Percentiles rank a stretch among this genome's conserved stretches.
Evolutionary conservation across 169 alveolate species (phyloP).

Genomic region (Cryptosporidium canis): DNA sequence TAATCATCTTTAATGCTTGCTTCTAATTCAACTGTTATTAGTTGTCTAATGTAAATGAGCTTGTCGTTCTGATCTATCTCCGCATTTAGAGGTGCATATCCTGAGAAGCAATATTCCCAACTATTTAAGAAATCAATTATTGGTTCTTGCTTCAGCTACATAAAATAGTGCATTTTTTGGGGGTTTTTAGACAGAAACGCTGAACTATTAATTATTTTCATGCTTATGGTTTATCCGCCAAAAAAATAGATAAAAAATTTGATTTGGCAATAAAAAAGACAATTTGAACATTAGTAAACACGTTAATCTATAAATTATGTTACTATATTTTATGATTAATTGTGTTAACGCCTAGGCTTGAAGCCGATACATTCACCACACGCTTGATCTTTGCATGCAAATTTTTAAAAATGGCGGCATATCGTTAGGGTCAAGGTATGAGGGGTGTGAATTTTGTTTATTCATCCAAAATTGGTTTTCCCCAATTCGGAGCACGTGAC

Average conservation of each 20-base stretch:
- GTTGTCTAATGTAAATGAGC: not conserved
- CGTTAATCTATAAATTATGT: too few relatives aligned
- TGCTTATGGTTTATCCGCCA: slow-evolving; percentile 5
- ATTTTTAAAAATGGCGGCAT: slow-evolving; percentile 26
- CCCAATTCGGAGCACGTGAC: not conserved
- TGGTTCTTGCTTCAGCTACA: not conserved
- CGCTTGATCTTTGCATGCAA: not conserved
- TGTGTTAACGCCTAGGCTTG: too few relatives aligned
- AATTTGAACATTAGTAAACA: too few relatives aligned
- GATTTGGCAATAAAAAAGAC: not conserved
- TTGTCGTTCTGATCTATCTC: not conserved
- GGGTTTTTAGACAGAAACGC: slow-evolving; percentile 73
- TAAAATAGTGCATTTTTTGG: slow-evolving; percentile 38
- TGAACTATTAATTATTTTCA: slow-evolving; percentile 63
- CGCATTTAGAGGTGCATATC: not conserved
- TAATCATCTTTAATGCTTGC: not conserved
- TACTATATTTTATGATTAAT: too few relatives aligned
- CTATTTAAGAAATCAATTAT: not conserved
- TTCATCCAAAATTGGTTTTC: not conserved
- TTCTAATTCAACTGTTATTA: not conserved
- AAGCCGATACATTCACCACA: not conserved
- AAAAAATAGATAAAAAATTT: not conserved
- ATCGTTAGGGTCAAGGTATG: slow-evolving; percentile 8
- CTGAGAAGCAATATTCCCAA: slow-evolving; percentile 1
- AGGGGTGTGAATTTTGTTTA: not conserved